Evolutionary conservation across 371 early-diverging fungal species (phyloP).

Genomic region (Rhizopus delemar): DNA sequence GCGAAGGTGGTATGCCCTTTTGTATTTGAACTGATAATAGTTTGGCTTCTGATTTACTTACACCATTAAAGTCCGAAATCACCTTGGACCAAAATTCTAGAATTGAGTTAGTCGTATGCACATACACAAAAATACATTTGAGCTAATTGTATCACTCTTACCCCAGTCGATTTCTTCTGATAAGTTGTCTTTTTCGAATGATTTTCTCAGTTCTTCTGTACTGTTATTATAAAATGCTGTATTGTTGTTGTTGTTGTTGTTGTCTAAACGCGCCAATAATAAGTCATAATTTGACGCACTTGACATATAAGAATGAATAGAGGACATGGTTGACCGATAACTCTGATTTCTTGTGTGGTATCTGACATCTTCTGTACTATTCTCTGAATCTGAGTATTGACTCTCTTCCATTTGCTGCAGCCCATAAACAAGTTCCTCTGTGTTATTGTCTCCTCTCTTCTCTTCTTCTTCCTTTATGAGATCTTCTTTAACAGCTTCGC

Average conservation of each 20-base stretch:
- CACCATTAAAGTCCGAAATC: slow-evolving; percentile 79
- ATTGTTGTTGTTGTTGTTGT: slow-evolving; percentile 58
- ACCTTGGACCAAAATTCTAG: slow-evolving; percentile 92
- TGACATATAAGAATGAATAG: slow-evolving; percentile 35
- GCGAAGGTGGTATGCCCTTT: slow-evolving; percentile 79
- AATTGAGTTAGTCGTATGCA: not conserved
- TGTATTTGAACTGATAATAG: slow-evolving; percentile 73
- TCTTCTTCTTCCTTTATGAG: not conserved
- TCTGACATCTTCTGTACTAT: slow-evolving; percentile 10
- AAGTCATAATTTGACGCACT: slow-evolving; percentile 54
- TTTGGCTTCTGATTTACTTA: slow-evolving; percentile 71
- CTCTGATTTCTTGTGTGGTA: slow-evolving; percentile 29
- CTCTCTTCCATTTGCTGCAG: slow-evolving; percentile 17
- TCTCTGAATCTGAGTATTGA: slow-evolving; percentile 34
- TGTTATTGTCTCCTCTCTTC: not conserved
- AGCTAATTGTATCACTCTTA: slow-evolving; percentile 22
- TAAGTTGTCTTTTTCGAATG: slow-evolving; percentile 34
- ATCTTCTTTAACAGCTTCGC: not conserved
- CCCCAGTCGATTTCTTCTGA: slow-evolving; percentile 70
- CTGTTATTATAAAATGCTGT: not conserved
- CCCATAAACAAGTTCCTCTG: slow-evolving; percentile 26
- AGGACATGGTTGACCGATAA: slow-evolving; percentile 44
- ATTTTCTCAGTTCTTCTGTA: slow-evolving; percentile 41
- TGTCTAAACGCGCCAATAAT: slow-evolving; percentile 67
- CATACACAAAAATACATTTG: not conserved